Evolutionary conservation across 176 grass and related monocot species (phyloP), one percentile per base, ranked within the genome.

Genomic region (Typha latifolia): DNA sequence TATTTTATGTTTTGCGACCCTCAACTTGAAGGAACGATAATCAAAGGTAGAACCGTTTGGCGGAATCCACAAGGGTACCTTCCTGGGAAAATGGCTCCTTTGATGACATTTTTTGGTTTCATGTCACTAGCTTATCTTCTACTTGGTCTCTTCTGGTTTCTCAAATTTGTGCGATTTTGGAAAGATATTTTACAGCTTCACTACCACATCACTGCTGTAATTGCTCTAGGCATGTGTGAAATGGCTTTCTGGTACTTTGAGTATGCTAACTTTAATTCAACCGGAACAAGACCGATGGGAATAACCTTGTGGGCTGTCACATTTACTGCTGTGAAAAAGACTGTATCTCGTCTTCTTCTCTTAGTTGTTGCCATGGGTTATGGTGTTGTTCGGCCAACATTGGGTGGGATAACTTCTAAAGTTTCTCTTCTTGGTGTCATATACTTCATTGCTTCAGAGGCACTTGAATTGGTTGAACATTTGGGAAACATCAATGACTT

Each of bases 201-300:
- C 72, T 99, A 92, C 81, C 83, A 99, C 75, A 93, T 99, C 72
- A 99, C 94, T 49, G 86, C 84, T 37, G 94, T 99, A 34, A 93
- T 99, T 76, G 94, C 94, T 55, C 81, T 99, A 79, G 89, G 94
- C 75, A 99, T 99, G 94, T 99, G 94, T 3, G 89, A 99, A 82
- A 99, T 99, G 94, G 79, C 94, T 69, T 87, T 99, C 67, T 93
- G 89, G 94, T 99, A 90, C 50, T 99, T 99, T 77, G 94, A 99
- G 76, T 90, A 93, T 82, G 84, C 83, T 62, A 99, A 99, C 72
- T 90, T 99, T 27, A 99, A 99, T 80, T 86, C 89, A 32, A 99
- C 83, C 48, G 94, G 94, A 67, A 74, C 70, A 62, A 86, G 94
- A 73, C 94, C 94, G 62, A 90, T 93, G 78, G 94, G 83, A 62